These are phyloP conservation scores for Incumbomyces lentus DNA, from an alignment of 2,329 filamentous ascomycete species.

Conservation along the genomic window DNA sequence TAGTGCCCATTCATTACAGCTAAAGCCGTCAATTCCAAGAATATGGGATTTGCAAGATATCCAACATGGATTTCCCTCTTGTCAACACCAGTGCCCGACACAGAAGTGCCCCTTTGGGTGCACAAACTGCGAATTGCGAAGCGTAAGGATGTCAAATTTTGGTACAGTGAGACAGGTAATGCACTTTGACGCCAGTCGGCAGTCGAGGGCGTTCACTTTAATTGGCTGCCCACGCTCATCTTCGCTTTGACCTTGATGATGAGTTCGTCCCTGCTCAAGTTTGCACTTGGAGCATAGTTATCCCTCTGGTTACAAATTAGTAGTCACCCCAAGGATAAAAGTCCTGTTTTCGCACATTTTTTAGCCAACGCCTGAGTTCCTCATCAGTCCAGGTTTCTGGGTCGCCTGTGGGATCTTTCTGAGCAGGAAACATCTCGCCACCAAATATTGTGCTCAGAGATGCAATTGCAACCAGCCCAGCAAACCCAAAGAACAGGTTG, in stretches of 20 bases:
- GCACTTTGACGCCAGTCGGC: too few relatives aligned
- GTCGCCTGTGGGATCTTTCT: constrained; percentile 67
- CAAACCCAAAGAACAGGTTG: constrained; percentile 63
- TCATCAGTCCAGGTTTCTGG: constrained; percentile 65
- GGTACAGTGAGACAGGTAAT: too few relatives aligned
- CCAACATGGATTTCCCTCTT: too few relatives aligned
- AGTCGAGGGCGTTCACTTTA: not conserved
- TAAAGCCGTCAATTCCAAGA: too few relatives aligned
- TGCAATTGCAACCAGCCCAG: constrained; percentile 68
- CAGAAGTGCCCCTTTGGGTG: too few relatives aligned
- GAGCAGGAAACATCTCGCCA: constrained; percentile 67
- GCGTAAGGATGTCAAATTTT: too few relatives aligned
- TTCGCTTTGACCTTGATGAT: constrained; percentile 61
- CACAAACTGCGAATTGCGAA: too few relatives aligned
- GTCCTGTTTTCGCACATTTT: constrained; percentile 50
- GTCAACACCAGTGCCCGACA: too few relatives aligned
- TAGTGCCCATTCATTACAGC: too few relatives aligned
- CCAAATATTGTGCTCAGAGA: constrained; percentile 81
- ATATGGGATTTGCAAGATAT: too few relatives aligned
- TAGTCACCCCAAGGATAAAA: not conserved
- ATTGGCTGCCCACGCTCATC: constrained; percentile 33
- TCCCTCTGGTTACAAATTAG: constrained; percentile 41
- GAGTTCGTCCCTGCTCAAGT: constrained; percentile 53
- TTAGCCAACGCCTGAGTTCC: constrained; percentile 72
- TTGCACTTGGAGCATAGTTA: constrained; percentile 47